phyloP scores from a whole-genome alignment of 176 grass and related monocot genomes.

The Puccinellia tenuiflora region DNA sequence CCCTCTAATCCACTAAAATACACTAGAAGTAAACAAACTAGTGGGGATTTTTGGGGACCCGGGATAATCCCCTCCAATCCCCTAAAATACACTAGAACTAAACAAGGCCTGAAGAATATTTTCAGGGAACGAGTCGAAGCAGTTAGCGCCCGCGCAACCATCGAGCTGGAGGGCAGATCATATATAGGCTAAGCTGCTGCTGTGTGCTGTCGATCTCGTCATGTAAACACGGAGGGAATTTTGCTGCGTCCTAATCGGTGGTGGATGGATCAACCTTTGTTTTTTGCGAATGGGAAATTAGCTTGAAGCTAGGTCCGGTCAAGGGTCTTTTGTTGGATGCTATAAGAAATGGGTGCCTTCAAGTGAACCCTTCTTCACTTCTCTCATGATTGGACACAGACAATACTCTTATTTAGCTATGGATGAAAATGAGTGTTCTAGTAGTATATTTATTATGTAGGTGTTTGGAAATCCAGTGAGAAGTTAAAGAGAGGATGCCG shows the following conservation, averaged over 20 bases:
- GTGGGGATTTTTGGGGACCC: too few species aligned
- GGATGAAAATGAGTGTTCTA: not conserved
- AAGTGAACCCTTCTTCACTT: slow-evolving; percentile 30
- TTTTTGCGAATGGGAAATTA: not conserved
- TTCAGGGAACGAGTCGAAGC: slow-evolving; percentile 16
- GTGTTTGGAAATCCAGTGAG: not conserved
- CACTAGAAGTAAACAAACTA: too few species aligned
- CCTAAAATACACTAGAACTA: too few species aligned
- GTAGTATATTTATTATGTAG: not conserved
- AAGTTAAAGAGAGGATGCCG: not conserved
- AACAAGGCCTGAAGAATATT: too few species aligned
- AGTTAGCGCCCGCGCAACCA: not conserved
- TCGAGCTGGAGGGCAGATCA: slow-evolving; percentile 24
- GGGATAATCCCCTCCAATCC: too few species aligned
- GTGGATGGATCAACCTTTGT: not conserved
- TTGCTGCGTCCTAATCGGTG: not conserved
- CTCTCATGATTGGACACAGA: slow-evolving; percentile 20
- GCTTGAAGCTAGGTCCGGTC: not conserved
- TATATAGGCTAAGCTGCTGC: not conserved
- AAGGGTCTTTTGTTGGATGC: not conserved
- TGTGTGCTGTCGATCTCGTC: not conserved
- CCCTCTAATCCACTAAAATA: too few species aligned
- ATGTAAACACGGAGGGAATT: slow-evolving; percentile 2
- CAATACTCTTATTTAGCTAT: not conserved
- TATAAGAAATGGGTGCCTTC: slow-evolving; percentile 26